These are phyloP conservation scores for Rhodamnia rubescens DNA, from an alignment of 345 rosid genomes.

Conservation along the genomic window DNA sequence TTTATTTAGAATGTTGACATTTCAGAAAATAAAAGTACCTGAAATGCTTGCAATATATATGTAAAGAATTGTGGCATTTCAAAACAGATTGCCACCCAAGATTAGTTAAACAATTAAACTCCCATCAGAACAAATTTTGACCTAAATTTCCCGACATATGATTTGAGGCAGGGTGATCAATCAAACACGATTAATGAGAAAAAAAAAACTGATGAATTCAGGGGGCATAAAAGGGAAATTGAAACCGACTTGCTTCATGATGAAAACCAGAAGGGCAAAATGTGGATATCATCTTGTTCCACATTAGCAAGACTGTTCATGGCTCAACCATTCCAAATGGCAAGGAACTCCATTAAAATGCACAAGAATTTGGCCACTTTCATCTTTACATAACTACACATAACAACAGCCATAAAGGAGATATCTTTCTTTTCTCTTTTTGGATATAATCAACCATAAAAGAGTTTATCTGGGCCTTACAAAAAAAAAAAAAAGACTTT, in stretches of 20 bases:
- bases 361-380: neutral
- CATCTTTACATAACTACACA: neutral
- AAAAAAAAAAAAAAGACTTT: neutral
- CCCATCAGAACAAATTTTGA: neutral
- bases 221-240: neutral
- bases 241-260: neutral
- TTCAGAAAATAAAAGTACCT: neutral
- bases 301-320: neutral
- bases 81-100: neutral
- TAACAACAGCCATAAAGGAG: neutral
- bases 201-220: neutral
- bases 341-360: neutral
- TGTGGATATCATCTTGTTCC: neutral
- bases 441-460: no score
- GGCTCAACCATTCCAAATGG: neutral
- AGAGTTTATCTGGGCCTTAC: neutral
- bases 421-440: no score
- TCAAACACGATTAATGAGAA: neutral
- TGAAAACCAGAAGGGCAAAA: neutral
- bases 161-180: neutral
- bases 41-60: neutral
- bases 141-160: neutral
- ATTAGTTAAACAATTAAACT: neutral
- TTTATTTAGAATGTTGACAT: neutral
- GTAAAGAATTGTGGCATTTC: neutral